A percentile compares a stretch with the other conserved stretches of the same genome.
These are phyloP conservation scores for Colletotrichum sp. DNA, from an alignment of 2,329 filamentous ascomycete species.

Conservation along the genomic window DNA sequence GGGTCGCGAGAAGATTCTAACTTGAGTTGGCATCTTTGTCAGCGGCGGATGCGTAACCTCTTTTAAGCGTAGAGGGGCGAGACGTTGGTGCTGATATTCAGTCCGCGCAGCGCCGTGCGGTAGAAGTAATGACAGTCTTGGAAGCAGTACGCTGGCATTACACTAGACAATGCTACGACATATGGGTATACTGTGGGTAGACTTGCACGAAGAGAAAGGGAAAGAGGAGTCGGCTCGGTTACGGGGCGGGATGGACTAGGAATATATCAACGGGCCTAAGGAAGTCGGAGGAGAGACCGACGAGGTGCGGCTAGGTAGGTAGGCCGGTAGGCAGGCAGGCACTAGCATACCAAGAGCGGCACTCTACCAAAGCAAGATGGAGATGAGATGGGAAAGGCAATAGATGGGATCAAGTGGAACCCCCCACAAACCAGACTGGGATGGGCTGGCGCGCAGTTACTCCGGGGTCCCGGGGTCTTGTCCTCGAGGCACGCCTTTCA, in stretches of 20 bases:
- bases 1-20: constrained; percentile 60
- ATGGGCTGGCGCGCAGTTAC: constrained; percentile 3
- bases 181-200: constrained; percentile 1
- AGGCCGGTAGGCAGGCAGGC: background rate
- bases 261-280: constrained; percentile 22
- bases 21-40: constrained; percentile 40
- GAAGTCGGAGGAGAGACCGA: constrained; percentile 4
- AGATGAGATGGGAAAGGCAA: constrained; percentile 9
- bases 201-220: background rate
- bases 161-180: constrained; percentile 39
- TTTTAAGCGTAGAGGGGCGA: constrained; percentile 76
- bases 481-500: constrained; percentile 12
- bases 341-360: background rate
- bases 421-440: constrained; percentile 11
- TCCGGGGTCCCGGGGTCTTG: constrained; percentile 3
- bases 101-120: constrained; percentile 84
- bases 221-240: background rate
- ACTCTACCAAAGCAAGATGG: background rate
- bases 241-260: background rate
- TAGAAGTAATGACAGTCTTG: constrained; percentile 95
- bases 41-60: constrained; percentile 26
- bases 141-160: constrained; percentile 82
- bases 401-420: constrained; percentile 23
- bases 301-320: background rate
- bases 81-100: constrained; percentile 81